Evolutionary conservation across 352 stramenopile genomes (phyloP), one percentile per base, ranked within the genome.

Genomic region (Peronospora tabacina): DNA sequence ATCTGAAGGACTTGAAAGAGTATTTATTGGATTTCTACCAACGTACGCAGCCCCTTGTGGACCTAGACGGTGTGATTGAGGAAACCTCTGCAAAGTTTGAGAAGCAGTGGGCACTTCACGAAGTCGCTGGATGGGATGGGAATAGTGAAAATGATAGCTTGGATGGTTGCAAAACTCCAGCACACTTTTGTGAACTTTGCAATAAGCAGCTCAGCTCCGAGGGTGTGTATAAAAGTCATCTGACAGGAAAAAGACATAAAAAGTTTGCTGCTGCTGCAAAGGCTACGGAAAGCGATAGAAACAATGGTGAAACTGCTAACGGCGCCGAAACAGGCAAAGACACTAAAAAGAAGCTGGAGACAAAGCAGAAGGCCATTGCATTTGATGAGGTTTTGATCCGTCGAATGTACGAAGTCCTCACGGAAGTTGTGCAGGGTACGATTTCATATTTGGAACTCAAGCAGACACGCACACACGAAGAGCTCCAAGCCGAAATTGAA

Each of bases 11-110:
- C 20, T 68, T 95, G 39, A 85, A 87, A 53, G 50, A 52, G 45
- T 95, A 95, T 65, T 67, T 95, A 58, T 68, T 87, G 44, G 74
- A 75, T 39, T 95, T 95, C 47, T 93, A 95, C 61, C 73, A 75
- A 20, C 82, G 84, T 49, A 90, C 85, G 32, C 85, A 95, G 59
- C 82, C 85, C 50, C 80, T 95, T 12, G 81, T 93, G 55, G 82
- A 92, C 38, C 52, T 95, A 6, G 82, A 93, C 45, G 83, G 94
- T 37, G 76, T 93, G 35, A 69, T 94, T 20, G 75, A 77, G 11
- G 85, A 92, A 53, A 90, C 82, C 1, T 69, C 66, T 33, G 72
- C 69, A 24, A 88, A 87, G 59, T 92, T 94, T 29, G 82, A 90
- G 34, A 94, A 92, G 57, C 52, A 86, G 46, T 91, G 81, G 81